A percentile compares a stretch with the other conserved stretches of the same genome.
phyloP scores from a whole-genome alignment of 305 asterid genomes.

The Fraxinus greggii region DNA sequence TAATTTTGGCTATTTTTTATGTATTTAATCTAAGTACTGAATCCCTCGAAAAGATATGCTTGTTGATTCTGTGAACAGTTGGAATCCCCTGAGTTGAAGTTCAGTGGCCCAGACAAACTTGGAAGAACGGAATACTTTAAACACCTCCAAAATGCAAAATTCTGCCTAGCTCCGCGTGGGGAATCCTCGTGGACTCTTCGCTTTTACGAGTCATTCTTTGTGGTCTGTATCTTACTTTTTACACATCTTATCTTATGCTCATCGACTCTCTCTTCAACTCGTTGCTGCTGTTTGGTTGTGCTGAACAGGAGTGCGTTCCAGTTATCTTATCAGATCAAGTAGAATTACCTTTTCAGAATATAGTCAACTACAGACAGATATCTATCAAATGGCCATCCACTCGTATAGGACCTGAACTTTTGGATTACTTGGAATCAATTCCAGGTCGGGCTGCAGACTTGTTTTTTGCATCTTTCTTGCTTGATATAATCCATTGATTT shows the following conservation, averaged over 20 bases:
- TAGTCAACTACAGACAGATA: slow-evolving; percentile 65
- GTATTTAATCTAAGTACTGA: slow-evolving; percentile 20
- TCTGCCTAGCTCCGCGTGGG: slow-evolving; percentile 96
- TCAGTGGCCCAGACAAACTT: slow-evolving; percentile 87
- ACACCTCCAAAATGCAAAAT: slow-evolving; percentile 90
- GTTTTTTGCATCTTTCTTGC: slow-evolving; percentile 3
- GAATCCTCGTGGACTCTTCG: slow-evolving; percentile 99
- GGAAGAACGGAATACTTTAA: slow-evolving; percentile 76
- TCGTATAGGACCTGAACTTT: slow-evolving; percentile 59
- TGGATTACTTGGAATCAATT: slow-evolving; percentile 82
- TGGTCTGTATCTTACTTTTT: slow-evolving; percentile 49
- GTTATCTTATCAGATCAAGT: slow-evolving; percentile 83
- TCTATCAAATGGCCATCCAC: slow-evolving; percentile 95
- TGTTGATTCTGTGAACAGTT: slow-evolving; percentile 73
- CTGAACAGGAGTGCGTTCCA: slow-evolving; percentile 86
- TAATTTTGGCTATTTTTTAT: background rate
- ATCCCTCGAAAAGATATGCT: slow-evolving; percentile 35
- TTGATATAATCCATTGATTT: background rate
- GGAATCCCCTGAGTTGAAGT: slow-evolving; percentile 98
- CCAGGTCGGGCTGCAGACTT: slow-evolving; percentile 51
- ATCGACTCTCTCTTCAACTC: slow-evolving; percentile 10
- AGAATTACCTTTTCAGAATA: slow-evolving; percentile 83
- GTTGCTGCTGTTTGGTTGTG: slow-evolving; percentile 23
- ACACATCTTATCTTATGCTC: background rate
- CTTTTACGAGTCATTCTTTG: slow-evolving; percentile 92